Evolutionary conservation across 1,284 basidiomycete species (phyloP).

Genomic region (Gymnopus androsaceus): DNA sequence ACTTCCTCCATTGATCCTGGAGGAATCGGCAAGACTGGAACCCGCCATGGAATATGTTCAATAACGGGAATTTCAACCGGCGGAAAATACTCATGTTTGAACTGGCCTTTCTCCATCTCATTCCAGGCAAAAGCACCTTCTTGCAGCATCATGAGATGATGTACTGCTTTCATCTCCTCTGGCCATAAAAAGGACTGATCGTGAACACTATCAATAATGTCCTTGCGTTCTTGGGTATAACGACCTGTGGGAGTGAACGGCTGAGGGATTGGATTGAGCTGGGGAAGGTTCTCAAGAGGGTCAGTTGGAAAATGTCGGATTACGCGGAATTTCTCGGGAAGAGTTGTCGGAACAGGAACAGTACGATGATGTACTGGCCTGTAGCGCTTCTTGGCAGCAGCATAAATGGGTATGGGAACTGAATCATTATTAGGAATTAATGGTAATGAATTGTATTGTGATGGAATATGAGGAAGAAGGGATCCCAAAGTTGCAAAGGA

Average conservation of each 20-base stretch:
- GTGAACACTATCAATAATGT: background rate
- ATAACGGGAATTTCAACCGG: slow-evolving; percentile 18
- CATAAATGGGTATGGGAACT: background rate
- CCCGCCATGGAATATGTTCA: slow-evolving; percentile 18
- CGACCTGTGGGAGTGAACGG: background rate
- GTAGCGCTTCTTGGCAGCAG: slow-evolving; percentile 5
- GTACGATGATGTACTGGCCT: slow-evolving; percentile 17
- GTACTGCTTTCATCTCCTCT: background rate
- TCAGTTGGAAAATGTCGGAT: background rate
- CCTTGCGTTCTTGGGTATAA: background rate
- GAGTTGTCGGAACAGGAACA: slow-evolving; percentile 19
- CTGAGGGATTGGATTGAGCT: background rate
- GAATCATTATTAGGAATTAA: no score
- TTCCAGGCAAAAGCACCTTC: slow-evolving; percentile 11
- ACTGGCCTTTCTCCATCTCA: slow-evolving; percentile 12
- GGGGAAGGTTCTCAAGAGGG: background rate
- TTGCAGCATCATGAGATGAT: slow-evolving; percentile 10
- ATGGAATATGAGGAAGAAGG: no score
- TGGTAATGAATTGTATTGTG: background rate
- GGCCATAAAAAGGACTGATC: slow-evolving; percentile 3
- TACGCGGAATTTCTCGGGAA: slow-evolving; percentile 19
- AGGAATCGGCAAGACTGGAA: slow-evolving; percentile 18
- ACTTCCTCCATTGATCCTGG: slow-evolving; percentile 14
- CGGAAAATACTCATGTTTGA: slow-evolving; percentile 16
- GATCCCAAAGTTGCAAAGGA: no score